phyloP scores from a whole-genome alignment of 1,139 yeast species.

The Blastobotrys aristatus region DNA sequence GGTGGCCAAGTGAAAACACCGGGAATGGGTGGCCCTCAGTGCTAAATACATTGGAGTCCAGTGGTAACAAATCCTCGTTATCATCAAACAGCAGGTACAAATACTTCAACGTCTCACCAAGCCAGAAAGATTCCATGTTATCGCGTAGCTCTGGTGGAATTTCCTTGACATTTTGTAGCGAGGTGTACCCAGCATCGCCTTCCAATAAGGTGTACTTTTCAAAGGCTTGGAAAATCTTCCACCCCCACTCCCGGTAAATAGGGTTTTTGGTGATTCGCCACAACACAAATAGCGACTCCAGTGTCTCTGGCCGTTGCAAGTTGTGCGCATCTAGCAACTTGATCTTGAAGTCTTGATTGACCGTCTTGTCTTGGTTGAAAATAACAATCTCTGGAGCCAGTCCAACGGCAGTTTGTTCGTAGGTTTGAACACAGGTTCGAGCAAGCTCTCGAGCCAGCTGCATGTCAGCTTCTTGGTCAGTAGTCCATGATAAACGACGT shows the following conservation, averaged over 20 bases:
- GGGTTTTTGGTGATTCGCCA: conserved; percentile 78
- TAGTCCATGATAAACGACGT: conserved; percentile 43
- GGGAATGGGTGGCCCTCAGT: conserved; percentile 87
- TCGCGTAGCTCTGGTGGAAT: conserved; percentile 51
- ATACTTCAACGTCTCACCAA: conserved; percentile 88
- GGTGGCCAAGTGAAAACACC: neutral
- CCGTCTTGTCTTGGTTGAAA: conserved; percentile 49
- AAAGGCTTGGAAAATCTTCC: conserved; percentile 74
- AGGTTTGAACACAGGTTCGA: conserved; percentile 79
- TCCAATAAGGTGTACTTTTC: conserved; percentile 52
- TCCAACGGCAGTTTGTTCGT: conserved; percentile 67
- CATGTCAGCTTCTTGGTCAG: conserved; percentile 51
- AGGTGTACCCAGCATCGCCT: conserved; percentile 58
- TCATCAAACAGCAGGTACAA: conserved; percentile 72
- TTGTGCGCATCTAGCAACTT: conserved; percentile 73
- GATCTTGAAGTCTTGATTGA: conserved; percentile 55
- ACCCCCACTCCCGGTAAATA: conserved; percentile 86
- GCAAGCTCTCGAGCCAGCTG: conserved; percentile 70
- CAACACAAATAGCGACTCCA: conserved; percentile 77
- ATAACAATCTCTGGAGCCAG: conserved; percentile 85
- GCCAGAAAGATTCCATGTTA: conserved; percentile 91
- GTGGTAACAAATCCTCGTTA: conserved; percentile 49
- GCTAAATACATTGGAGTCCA: conserved; percentile 72
- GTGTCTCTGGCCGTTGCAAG: conserved; percentile 91
- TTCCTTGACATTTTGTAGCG: conserved; percentile 58